A percentile compares a stretch with the other conserved stretches of the same genome.
Conservation (phyloP, 768 basidiomycete species). For the Tricholoma terreum region DNA sequence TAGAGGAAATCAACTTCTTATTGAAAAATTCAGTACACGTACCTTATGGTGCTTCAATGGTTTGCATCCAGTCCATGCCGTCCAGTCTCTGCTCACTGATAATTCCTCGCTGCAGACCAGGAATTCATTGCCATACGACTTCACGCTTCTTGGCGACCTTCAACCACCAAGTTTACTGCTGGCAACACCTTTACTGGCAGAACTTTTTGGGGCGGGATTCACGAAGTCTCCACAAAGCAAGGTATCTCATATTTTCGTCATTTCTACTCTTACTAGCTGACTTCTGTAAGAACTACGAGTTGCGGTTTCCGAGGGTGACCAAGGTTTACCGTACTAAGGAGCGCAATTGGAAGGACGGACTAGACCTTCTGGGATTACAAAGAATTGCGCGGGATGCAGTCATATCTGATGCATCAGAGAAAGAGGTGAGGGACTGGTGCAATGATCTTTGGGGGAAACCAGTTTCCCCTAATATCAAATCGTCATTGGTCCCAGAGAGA, state of each 20-base stretch:
- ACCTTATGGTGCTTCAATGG: constrained; percentile 25
- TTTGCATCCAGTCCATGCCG: constrained; percentile 3
- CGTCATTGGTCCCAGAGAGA: constrained; percentile 30
- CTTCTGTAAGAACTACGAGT: constrained; percentile 63
- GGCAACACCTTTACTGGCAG: constrained; percentile 59
- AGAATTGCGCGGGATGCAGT: constrained; percentile 50
- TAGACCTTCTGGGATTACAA: constrained; percentile 49
- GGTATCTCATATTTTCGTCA: constrained; percentile 31
- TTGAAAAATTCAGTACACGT: constrained; percentile 47
- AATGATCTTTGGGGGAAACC: constrained; percentile 36
- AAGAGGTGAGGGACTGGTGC: constrained; percentile 47
- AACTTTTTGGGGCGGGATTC: constrained; percentile 82
- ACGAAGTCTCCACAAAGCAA: constrained; percentile 59
- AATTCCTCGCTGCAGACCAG: constrained; percentile 15
- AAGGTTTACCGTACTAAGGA: constrained; percentile 64
- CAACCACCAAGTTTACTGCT: constrained; percentile 55
- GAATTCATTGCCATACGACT: constrained; percentile 50
- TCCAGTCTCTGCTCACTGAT: not conserved
- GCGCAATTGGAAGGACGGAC: constrained; percentile 60
- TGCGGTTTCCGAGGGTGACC: constrained; percentile 78
- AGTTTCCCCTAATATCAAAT: constrained; percentile 36
- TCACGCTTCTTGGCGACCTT: constrained; percentile 46
- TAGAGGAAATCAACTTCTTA: constrained; percentile 72
- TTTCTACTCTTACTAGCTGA: not conserved
- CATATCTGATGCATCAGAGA: constrained; percentile 49